Evolutionary conservation across 2,329 filamentous ascomycete genomes (phyloP).

Genomic region (Colletotrichum agaves): DNA sequence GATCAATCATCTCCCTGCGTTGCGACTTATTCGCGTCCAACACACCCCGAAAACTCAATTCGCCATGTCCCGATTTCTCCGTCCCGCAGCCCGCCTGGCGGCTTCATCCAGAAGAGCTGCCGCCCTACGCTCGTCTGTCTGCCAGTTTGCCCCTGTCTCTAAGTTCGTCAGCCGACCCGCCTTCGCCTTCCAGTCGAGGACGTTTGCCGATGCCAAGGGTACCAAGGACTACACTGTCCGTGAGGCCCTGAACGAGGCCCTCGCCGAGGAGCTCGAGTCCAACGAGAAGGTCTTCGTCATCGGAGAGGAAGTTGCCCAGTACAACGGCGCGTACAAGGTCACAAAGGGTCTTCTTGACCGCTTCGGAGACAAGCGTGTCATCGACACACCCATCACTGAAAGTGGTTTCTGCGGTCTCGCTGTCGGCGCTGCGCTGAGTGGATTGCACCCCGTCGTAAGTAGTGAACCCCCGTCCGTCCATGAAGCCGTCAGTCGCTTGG

Average conservation of each 20-base stretch:
- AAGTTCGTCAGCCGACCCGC: conserved; percentile 49
- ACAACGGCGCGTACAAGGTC: conserved; percentile 99
- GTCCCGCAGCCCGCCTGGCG: conserved; percentile 61
- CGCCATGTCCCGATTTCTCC: conserved; percentile 63
- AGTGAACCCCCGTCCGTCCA: not conserved
- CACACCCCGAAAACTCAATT: conserved; percentile 26
- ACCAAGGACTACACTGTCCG: conserved; percentile 95
- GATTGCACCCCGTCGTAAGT: conserved; percentile 91
- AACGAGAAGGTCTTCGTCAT: conserved; percentile 96
- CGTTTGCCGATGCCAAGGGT: conserved; percentile 68
- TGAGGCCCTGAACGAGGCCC: conserved; percentile 96
- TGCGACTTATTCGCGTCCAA: conserved; percentile 22
- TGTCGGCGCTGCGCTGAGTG: conserved; percentile 93
- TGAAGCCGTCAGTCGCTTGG: not conserved
- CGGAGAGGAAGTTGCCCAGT: conserved; percentile 98
- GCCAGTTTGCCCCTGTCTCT: conserved; percentile 48
- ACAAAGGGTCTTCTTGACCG: conserved; percentile 97
- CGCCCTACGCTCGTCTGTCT: conserved; percentile 47
- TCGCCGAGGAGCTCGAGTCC: conserved; percentile 94
- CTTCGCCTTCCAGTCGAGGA: conserved; percentile 59
- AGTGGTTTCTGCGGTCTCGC: conserved; percentile 94
- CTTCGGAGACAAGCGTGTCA: conserved; percentile 96
- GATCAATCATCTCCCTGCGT: conserved; percentile 10
- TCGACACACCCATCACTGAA: conserved; percentile 98
- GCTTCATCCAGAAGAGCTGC: conserved; percentile 54